Evolutionary conservation across 306 rosid genomes (phyloP).

Genomic region (Canavalia ensiformis): DNA sequence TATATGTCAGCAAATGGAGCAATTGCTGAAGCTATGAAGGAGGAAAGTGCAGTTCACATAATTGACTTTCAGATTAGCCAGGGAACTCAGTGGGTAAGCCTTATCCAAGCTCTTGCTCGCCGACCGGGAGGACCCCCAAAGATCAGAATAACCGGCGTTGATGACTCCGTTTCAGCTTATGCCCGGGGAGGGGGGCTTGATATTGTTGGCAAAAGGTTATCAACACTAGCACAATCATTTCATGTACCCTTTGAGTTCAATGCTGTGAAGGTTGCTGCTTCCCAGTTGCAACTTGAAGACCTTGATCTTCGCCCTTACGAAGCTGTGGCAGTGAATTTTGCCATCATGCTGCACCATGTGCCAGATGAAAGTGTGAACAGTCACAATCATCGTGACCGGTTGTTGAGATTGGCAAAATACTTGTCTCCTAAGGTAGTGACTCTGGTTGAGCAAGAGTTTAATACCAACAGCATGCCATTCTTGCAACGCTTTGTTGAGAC

Average conservation of each 20-base stretch:
- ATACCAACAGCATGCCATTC: slow-evolving; percentile 74
- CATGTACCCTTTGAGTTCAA: slow-evolving; percentile 89
- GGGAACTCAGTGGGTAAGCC: slow-evolving; percentile 87
- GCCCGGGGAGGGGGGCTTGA: slow-evolving; percentile 85
- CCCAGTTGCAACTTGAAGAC: slow-evolving; percentile 74
- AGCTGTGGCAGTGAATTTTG: slow-evolving; percentile 91
- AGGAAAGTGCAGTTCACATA: slow-evolving; percentile 77
- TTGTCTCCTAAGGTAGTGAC: slow-evolving; percentile 90
- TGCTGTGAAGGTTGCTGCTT: slow-evolving; percentile 61
- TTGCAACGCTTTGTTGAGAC: slow-evolving; percentile 78
- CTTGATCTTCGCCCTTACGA: slow-evolving; percentile 71
- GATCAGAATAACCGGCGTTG: slow-evolving; percentile 79
- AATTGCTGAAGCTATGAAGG: slow-evolving; percentile 90
- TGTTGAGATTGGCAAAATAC: slow-evolving; percentile 75
- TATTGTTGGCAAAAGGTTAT: slow-evolving; percentile 73
- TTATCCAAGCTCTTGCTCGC: slow-evolving; percentile 84
- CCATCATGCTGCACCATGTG: slow-evolving; percentile 82
- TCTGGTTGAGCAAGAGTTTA: slow-evolving; percentile 85
- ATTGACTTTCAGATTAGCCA: slow-evolving; percentile 91
- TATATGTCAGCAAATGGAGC: slow-evolving; percentile 98
- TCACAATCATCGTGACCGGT: slow-evolving; percentile 83
- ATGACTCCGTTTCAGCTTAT: slow-evolving; percentile 72
- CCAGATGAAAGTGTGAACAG: slow-evolving; percentile 80
- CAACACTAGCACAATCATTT: slow-evolving; percentile 71
- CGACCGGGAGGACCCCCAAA: slow-evolving; percentile 90